Base-by-base conservation (phyloP, 2,329 filamentous ascomycete genomes). In the Nannizzia gypsea region DNA sequence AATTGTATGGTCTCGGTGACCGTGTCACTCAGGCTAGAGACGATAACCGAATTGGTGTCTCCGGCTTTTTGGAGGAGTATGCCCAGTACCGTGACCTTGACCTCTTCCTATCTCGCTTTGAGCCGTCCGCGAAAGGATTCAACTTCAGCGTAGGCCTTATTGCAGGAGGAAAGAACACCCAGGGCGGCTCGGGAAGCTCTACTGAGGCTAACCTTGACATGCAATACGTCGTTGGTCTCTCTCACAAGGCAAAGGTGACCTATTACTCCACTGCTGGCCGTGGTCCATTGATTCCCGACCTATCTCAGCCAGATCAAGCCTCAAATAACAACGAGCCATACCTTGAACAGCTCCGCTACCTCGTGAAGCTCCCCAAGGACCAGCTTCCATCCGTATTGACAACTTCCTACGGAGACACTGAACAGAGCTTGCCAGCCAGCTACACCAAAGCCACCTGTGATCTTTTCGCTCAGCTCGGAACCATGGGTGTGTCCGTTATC, bases 371-470 rank as follows among this genome's bases (percentile, higher is more conserved):
- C 20, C 70, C 76, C 1, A 78, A 82, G 61, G 69, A 75, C 2
- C 69, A 81, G 17, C 74, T 89, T 0, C 86, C 87, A 0, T 78
- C 81, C 2, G 81, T 87, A 17, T 77, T 89, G 46, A 81, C 79
- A 44, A 86, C 84, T n/a, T 88, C 85, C 0, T 89, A 89, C 67
- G 85, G 84, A 26, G 84, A 87, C 64, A 78, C 84, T 54, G 86
- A 89, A 70, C 83, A 78, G 68, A 80, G 78, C 2, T 75, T 88
- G 0, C 83, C 84, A 0, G 71, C 72, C 22, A 73, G 76, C 2
- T 88, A 88, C 67, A 80, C 83, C 6, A 76, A 80, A 66, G 77
- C 81, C 60, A 79, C 83, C 20, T 88, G 87, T 71, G 78, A 78
- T 34, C 74, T 83, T 46, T 83, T 86, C 62, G 83, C 80, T 3